Evolutionary conservation across 2,329 filamentous ascomycete species (phyloP).

Genomic region (Botrytis deweyae): DNA sequence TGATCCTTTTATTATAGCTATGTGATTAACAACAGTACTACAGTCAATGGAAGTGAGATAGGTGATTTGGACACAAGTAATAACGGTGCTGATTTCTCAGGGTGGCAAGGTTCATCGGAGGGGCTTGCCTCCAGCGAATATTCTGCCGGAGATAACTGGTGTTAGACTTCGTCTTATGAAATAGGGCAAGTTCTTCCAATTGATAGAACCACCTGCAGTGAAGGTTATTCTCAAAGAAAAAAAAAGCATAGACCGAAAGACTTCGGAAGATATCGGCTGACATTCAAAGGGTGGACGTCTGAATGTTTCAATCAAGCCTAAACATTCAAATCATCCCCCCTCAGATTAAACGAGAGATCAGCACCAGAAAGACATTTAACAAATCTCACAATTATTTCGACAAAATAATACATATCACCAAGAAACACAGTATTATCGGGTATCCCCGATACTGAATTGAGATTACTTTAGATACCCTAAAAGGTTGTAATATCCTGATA

Average conservation of each 20-base stretch:
- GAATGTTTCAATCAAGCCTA: background rate
- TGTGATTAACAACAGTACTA: accelerated
- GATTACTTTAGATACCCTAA: background rate
- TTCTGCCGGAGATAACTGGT: background rate
- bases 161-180: background rate
- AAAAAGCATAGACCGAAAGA: background rate
- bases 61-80: background rate
- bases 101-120: background rate
- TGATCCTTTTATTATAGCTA: background rate
- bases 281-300: background rate
- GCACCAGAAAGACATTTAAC: background rate
- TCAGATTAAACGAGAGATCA: background rate
- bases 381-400: background rate
- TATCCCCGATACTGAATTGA: background rate
- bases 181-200: background rate
- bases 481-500: background rate
- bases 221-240: no score
- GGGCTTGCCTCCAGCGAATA: background rate
- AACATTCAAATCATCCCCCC: background rate
- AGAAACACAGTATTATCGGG: background rate
- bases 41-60: no score
- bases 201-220: background rate
- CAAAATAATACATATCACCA: background rate
- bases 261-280: background rate
- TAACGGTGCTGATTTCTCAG: background rate